Evolutionary conservation across 2,329 filamentous ascomycete species (phyloP), one percentile per base, ranked within the genome.

Genomic region (Pseudodiploospora longispora): DNA sequence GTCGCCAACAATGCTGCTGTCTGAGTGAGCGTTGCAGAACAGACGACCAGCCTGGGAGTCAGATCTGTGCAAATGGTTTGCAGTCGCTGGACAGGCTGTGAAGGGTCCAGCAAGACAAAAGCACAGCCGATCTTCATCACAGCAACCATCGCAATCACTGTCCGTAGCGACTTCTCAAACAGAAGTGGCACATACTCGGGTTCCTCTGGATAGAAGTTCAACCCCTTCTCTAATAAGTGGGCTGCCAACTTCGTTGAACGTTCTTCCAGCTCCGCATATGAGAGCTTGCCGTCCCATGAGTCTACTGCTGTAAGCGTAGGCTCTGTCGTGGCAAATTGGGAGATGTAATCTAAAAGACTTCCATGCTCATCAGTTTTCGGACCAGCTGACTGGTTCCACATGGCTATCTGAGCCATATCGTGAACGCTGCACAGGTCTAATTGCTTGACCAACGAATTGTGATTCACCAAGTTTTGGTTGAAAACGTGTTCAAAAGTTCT

Each of bases 121-220:
- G 32, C 32, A 12, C 32, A 34, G 32, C 32, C 32, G 32, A 34
- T 34, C 32, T 12, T 34, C 32, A 34, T 34, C 32, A 44, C 31
- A 8, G 42, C 36, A 4, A 44, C 7, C 10, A 38, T 38, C 2
- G 36, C 30, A 27, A 44, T 31, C n/a, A 38, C 30, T 6, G 37
- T 30, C 42, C 42, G 38, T 30, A 34, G 19, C 3, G 42, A 44
- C 28, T 37, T 38, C 10, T 44, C 42, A 12, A 44, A 44, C 6
- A 27, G 30, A 6, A 44, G 8, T 8, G 36, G 36, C 4, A 44
- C 42, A 36, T 34, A 34, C 12, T 34, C 12, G 32, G 32, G 8
- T 34, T 34, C 32, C 32, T 12, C 9, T 34, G 32, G 32, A 12
- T 34, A 44, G 30, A 30, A 27, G 12, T 6, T 36, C 30, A 44